A percentile compares a stretch with the other conserved stretches of the same genome.
These are phyloP conservation scores for Ceratobasidium sp. DNA, from an alignment of 1,284 basidiomycete species.

Conservation along the genomic window DNA sequence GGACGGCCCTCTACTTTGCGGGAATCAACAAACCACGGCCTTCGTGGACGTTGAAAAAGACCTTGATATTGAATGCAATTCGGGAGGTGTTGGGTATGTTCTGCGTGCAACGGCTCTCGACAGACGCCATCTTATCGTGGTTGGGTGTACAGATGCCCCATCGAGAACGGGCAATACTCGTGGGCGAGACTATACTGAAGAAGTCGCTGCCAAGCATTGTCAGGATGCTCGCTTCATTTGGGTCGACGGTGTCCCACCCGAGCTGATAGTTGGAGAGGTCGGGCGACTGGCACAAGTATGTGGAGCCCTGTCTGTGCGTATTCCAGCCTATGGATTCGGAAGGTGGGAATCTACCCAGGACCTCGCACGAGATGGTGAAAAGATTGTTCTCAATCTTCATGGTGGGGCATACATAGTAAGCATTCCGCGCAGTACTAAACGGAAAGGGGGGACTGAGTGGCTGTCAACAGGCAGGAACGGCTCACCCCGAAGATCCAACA, in stretches of 20 bases:
- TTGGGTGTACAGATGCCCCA: not conserved
- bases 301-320: slow-evolving; percentile 53
- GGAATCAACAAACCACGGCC: slow-evolving; percentile 6
- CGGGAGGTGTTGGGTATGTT: not conserved
- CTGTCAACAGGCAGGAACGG: slow-evolving; percentile 24
- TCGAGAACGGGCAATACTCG: slow-evolving; percentile 11
- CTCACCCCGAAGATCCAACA: slow-evolving; percentile 39
- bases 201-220: slow-evolving; percentile 11
- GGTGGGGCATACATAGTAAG: slow-evolving; percentile 39
- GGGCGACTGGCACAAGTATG: slow-evolving; percentile 54
- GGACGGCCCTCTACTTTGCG: not conserved
- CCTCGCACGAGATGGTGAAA: slow-evolving; percentile 31
- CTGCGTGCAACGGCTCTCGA: too few species aligned
- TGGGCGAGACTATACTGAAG: slow-evolving; percentile 16
- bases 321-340: slow-evolving; percentile 63
- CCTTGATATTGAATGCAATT: not conserved
- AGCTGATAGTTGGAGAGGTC: slow-evolving; percentile 58
- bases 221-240: slow-evolving; percentile 51
- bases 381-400: slow-evolving; percentile 38
- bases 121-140: not conserved
- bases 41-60: slow-evolving; percentile 25
- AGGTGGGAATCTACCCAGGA: not conserved
- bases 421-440: not conserved
- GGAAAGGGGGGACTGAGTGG: too few species aligned
- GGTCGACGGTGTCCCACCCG: slow-evolving; percentile 56